phyloP scores from a whole-genome alignment of 1,139 yeast species.

The Geotrichum fermentans region DNA sequence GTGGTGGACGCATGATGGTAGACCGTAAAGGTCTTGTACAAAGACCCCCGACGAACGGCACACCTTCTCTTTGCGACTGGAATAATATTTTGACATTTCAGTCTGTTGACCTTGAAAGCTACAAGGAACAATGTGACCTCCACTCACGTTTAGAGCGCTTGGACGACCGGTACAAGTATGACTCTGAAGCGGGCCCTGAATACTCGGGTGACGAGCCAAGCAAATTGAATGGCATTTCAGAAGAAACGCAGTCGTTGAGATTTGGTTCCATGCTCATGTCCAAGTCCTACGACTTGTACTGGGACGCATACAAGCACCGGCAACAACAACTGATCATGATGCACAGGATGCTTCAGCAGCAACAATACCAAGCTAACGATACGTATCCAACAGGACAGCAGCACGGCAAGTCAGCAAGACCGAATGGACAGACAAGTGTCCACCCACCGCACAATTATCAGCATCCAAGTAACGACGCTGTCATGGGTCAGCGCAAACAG shows the following conservation, averaged over 20 bases:
- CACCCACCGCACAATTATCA: no score
- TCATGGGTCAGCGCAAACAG: constrained; percentile 12
- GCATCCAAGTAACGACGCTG: no score
- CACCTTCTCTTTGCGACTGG: constrained; percentile 18
- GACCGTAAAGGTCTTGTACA: constrained; percentile 58
- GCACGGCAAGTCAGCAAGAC: no score
- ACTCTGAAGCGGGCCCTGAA: constrained; percentile 51
- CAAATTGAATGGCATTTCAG: constrained; percentile 71
- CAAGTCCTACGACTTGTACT: constrained; percentile 70
- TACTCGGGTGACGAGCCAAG: constrained; percentile 63
- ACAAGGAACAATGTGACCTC: constrained; percentile 28
- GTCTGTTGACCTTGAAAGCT: constrained; percentile 19
- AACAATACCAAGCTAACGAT: constrained; percentile 29
- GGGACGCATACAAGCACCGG: constrained; percentile 47
- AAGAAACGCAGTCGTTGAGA: constrained; percentile 82
- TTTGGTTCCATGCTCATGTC: constrained; percentile 88
- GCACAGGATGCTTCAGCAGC: constrained; percentile 35
- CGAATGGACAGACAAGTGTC: no score
- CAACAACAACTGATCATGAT: constrained; percentile 42
- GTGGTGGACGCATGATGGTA: constrained; percentile 64
- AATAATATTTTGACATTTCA: constrained; percentile 7
- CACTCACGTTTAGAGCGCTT: constrained; percentile 43
- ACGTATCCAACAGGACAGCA: constrained; percentile 30
- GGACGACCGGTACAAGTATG: constrained; percentile 72
- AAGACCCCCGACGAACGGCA: constrained; percentile 17